Percentiles rank a stretch among this genome's conserved stretches.
phyloP scores from a whole-genome alignment of 2,329 filamentous ascomycete species.

The Fusarium keratoplasticum region DNA sequence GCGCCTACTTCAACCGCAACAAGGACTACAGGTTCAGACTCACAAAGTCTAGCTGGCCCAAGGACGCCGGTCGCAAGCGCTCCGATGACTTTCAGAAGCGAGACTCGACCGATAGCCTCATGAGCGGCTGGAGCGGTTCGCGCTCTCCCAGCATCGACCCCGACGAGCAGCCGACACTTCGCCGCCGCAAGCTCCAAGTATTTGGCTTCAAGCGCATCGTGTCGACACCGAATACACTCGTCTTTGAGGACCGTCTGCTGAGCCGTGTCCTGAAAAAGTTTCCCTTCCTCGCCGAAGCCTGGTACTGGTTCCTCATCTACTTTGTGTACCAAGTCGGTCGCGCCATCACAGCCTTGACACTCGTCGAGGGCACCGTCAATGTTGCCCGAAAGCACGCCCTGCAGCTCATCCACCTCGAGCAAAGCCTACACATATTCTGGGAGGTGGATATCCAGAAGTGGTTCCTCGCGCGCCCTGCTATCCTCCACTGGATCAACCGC shows the following conservation, averaged over 20 bases:
- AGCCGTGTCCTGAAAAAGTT: conserved; percentile 71
- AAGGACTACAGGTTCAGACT: conserved; percentile 50
- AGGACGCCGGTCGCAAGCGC: conserved; percentile 42
- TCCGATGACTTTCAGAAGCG: conserved; percentile 46
- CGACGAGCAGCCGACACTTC: conserved; percentile 44
- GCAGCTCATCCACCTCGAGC: conserved; percentile 74
- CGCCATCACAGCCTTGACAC: conserved; percentile 76
- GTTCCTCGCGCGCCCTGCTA: conserved; percentile 60
- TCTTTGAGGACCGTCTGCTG: conserved; percentile 48
- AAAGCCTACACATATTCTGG: conserved; percentile 72
- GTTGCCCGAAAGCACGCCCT: conserved; percentile 76
- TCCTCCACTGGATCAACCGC: conserved; percentile 78
- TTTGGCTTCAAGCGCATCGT: conserved; percentile 48
- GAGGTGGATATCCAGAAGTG: conserved; percentile 71
- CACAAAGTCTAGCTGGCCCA: conserved; percentile 36
- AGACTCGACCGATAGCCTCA: conserved; percentile 42
- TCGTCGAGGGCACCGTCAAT: conserved; percentile 75
- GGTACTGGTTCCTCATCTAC: conserved; percentile 83
- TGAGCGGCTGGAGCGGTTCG: conserved; percentile 41
- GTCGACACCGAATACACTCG: conserved; percentile 48
- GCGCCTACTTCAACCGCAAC: conserved; percentile 58
- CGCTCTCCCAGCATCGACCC: conserved; percentile 45
- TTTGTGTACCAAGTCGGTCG: conserved; percentile 83
- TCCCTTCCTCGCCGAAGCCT: conserved; percentile 79
- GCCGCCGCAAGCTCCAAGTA: conserved; percentile 50